Conservation (phyloP, 2,329 filamentous ascomycete species). For the Aspergillus awamori region DNA sequence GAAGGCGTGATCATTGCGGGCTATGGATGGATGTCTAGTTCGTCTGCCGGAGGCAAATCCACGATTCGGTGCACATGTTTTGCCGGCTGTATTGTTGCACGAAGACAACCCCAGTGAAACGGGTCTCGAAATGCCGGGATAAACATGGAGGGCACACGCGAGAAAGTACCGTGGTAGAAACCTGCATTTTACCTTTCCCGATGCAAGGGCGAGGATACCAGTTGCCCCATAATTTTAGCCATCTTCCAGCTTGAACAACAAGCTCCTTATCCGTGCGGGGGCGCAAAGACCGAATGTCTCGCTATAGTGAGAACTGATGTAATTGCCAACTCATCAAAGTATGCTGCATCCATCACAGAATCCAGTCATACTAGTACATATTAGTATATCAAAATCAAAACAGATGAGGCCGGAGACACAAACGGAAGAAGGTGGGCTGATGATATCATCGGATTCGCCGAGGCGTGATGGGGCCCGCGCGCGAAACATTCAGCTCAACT, state of each 20-base stretch:
- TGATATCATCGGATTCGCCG: slow-evolving; percentile 3
- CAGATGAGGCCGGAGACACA: background rate
- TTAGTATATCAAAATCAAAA: background rate
- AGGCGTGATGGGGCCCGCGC: background rate
- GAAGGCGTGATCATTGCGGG: too few species aligned
- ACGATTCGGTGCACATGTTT: background rate
- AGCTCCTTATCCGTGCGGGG: background rate
- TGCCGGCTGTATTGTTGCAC: background rate
- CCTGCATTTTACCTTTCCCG: background rate
- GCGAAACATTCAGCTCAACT: background rate
- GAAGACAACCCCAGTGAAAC: background rate
- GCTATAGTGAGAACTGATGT: background rate
- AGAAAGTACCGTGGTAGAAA: slow-evolving; percentile 1
- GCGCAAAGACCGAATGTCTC: background rate
- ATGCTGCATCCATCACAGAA: background rate
- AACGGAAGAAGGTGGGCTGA: background rate
- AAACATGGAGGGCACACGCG: background rate
- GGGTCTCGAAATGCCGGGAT: background rate
- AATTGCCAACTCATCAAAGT: background rate
- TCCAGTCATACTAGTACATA: background rate
- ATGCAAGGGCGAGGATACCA: background rate
- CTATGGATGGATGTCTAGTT: too few species aligned
- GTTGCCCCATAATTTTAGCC: background rate
- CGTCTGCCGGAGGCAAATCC: background rate
- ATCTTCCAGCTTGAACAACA: background rate